Base-by-base conservation (phyloP, 2,329 filamentous ascomycete species). In the Tolypocladium pustulatum region DNA sequence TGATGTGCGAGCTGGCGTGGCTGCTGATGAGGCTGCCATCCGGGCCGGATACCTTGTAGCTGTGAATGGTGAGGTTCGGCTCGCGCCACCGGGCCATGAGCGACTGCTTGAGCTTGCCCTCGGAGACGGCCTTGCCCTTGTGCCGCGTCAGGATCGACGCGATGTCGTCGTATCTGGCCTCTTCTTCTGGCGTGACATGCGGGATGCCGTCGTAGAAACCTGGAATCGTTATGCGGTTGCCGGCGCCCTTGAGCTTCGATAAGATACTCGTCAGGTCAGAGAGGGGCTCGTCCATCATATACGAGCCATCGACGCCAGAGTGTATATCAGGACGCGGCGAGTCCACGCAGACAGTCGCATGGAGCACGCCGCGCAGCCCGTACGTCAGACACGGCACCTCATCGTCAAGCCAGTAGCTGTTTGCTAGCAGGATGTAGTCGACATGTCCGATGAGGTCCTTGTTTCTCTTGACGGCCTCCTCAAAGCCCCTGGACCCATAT, bases 391-490 rank as follows among this genome's bases (percentile, higher is more conserved):
- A 99, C 0, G 94, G 94, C 2, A 95, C 91, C 64, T 95, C 88
- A 68, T 99, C 93, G 68, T 97, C 91, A 1, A 99, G 81, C 94
- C 94, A 99, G 77, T 99, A 99, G 73, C 92, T 97, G 77, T 99
- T 99, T 27, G 94, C 93, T 41, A 99, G 78, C 37, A 99, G 77
- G 58, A 99, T 94, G 78, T 94, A 97, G 73, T 99, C 93, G 2
- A 99, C 86, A 12, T 90, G 80, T 1, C 94, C 94, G 65, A 99
- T 96, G 30, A 90, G 80, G 17, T 87, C 80, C 71, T 96, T 96
- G 73, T 94, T 85, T 62, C 84, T 82, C 64, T 81, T 83, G 20
- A 99, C 86, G 0, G 90, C 89, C 65, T 93, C 85, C 63, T 90
- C 87, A 68, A 99, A 97, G 0, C 94, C 93, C 34, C 91, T 83